Conservation (phyloP, 2,329 filamentous ascomycete species). For the Gliomastix tumulicola region DNA sequence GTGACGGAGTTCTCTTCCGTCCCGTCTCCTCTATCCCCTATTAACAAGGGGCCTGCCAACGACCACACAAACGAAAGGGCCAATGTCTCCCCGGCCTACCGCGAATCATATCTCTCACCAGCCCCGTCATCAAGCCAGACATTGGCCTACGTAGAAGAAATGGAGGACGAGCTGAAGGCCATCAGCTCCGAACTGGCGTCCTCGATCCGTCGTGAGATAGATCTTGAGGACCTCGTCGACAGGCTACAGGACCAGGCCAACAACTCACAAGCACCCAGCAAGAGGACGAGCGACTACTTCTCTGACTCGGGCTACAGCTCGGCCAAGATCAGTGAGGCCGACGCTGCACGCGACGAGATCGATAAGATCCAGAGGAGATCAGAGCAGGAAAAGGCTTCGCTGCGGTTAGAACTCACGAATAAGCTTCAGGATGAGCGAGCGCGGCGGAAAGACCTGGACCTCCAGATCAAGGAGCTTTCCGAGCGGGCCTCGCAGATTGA, state of each 20-base stretch:
- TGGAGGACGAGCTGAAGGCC: slow-evolving; percentile 90
- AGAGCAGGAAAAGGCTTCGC: slow-evolving; percentile 84
- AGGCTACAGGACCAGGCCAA: slow-evolving; percentile 71
- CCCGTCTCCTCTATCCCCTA: slow-evolving; percentile 43
- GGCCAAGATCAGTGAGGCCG: slow-evolving; percentile 64
- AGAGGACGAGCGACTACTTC: slow-evolving; percentile 93
- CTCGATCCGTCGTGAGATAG: slow-evolving; percentile 93
- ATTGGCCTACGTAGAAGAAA: slow-evolving; percentile 63
- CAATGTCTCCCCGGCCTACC: slow-evolving; percentile 36
- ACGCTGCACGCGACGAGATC: slow-evolving; percentile 62
- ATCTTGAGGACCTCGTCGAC: slow-evolving; percentile 90
- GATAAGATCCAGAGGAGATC: slow-evolving; percentile 75
- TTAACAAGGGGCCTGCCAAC: slow-evolving; percentile 23
- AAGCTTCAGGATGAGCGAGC: slow-evolving; percentile 84
- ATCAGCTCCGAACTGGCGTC: slow-evolving; percentile 88
- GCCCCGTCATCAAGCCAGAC: slow-evolving; percentile 28
- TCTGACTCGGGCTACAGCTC: slow-evolving; percentile 92
- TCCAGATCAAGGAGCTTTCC: slow-evolving; percentile 76
- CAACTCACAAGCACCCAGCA: slow-evolving; percentile 49
- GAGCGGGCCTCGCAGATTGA: slow-evolving; percentile 64
- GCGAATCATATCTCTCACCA: slow-evolving; percentile 44
- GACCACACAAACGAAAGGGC: slow-evolving; percentile 23
- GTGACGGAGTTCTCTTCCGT: slow-evolving; percentile 47
- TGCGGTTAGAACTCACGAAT: slow-evolving; percentile 76
- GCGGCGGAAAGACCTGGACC: slow-evolving; percentile 68